Evolutionary conservation across 805 yeast genomes (phyloP).

Genomic region (Yarrowia bubula): DNA sequence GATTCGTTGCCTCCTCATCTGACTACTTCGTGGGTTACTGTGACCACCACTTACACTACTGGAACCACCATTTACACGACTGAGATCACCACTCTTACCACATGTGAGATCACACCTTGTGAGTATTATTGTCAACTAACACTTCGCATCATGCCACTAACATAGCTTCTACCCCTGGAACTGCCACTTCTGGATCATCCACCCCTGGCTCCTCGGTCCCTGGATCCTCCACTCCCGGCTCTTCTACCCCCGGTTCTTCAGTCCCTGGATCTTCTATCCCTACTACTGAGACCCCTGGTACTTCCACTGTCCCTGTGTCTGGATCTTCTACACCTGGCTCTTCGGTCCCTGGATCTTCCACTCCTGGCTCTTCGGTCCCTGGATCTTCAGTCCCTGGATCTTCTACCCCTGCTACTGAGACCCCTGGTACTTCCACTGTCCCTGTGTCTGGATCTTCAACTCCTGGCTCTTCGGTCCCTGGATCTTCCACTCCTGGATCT

Average conservation of each 20-base stretch:
- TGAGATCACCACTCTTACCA: background rate
- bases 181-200: background rate
- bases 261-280: background rate
- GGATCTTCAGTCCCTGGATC: background rate
- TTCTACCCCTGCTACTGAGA: background rate
- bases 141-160: background rate
- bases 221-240: background rate
- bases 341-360: background rate
- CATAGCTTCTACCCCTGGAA: background rate
- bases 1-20: slow-evolving; percentile 7
- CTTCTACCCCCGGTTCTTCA: background rate
- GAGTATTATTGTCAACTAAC: background rate
- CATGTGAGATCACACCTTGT: slow-evolving; percentile 7
- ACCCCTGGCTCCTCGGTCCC: too few species aligned
- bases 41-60: too few species aligned
- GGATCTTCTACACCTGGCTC: background rate
- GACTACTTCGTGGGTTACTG: background rate
- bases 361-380: too few species aligned
- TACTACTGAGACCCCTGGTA: background rate
- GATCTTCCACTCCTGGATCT: background rate
- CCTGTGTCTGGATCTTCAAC: background rate
- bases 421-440: background rate
- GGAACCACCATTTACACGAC: too few species aligned
- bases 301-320: background rate
- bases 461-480: background rate